These are phyloP conservation scores for Allium fistulosum DNA, from an alignment of 106 monocot genomes.

Conservation along the genomic window DNA sequence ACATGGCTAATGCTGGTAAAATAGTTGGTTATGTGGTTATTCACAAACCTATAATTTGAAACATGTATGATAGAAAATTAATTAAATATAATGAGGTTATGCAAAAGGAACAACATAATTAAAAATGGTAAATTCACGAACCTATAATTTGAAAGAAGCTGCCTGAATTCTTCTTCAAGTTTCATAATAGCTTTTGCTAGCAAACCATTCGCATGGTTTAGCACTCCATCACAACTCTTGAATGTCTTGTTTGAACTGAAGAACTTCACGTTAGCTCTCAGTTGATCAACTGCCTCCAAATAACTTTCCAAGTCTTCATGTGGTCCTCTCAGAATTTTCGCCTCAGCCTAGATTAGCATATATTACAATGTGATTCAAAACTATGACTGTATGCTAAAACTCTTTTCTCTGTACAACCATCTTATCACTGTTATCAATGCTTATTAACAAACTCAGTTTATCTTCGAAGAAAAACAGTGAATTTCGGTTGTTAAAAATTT, in stretches of 20 bases:
- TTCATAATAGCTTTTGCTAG: slow-evolving; percentile 60
- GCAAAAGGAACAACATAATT: neutral
- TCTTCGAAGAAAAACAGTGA: too few relatives aligned
- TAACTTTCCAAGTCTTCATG: slow-evolving; percentile 79
- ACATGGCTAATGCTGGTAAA: too few relatives aligned
- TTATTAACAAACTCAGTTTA: too few relatives aligned
- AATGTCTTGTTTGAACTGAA: slow-evolving; percentile 56
- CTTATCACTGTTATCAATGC: too few relatives aligned
- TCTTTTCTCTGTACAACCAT: too few relatives aligned
- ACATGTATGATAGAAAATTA: too few relatives aligned
- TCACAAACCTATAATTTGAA: too few relatives aligned
- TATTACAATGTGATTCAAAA: neutral
- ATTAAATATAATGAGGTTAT: too few relatives aligned
- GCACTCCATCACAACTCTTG: slow-evolving; percentile 54
- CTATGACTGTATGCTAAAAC: too few relatives aligned
- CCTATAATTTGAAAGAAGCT: slow-evolving; percentile 54
- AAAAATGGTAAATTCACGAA: slow-evolving; percentile 1
- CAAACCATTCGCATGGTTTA: slow-evolving; percentile 54
- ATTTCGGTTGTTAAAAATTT: too few relatives aligned
- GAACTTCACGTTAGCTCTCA: slow-evolving; percentile 43
- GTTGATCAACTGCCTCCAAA: slow-evolving; percentile 55
- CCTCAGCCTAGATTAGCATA: slow-evolving; percentile 45
- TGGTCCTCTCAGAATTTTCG: slow-evolving; percentile 62
- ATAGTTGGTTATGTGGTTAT: too few relatives aligned
- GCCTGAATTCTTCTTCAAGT: slow-evolving; percentile 74